These are phyloP conservation scores for Populus nigra DNA, from an alignment of 345 rosid genomes.

Conservation along the genomic window DNA sequence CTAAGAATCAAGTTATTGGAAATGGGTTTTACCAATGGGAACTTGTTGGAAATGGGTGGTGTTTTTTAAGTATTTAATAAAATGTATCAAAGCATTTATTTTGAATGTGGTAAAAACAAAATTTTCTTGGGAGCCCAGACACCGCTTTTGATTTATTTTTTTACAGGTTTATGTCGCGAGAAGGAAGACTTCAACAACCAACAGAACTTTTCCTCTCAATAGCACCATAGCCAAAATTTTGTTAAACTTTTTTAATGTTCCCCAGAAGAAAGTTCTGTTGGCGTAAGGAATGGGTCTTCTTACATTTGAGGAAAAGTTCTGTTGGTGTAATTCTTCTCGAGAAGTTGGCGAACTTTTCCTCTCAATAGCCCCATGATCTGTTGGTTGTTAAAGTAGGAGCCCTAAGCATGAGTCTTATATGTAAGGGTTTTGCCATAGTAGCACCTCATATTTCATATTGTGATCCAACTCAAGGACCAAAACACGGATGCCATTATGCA, in stretches of 20 bases:
- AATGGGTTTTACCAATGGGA: background rate
- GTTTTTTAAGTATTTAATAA: constrained; percentile 1
- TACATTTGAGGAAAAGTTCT: no score
- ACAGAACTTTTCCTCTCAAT: no score
- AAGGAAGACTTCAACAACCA: no score
- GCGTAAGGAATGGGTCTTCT: no score
- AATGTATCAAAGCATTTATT: background rate
- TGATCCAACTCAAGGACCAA: background rate
- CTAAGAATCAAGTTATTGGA: background rate
- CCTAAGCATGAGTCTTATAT: background rate
- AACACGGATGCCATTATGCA: background rate
- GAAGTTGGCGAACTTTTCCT: no score
- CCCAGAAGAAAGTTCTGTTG: no score
- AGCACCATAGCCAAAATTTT: no score
- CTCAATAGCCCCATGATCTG: background rate
- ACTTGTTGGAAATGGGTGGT: background rate
- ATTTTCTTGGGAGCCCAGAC: background rate
- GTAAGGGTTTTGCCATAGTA: background rate
- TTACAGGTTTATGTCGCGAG: no score
- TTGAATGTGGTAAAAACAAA: background rate
- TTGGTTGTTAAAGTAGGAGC: background rate
- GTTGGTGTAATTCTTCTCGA: no score
- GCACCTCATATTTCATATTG: background rate
- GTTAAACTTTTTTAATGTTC: no score
- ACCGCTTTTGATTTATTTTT: background rate